Evolutionary conservation across 2,329 filamentous ascomycete species (phyloP), one percentile per base, ranked within the genome.

Genomic region (Rasamsonia emersonii): DNA sequence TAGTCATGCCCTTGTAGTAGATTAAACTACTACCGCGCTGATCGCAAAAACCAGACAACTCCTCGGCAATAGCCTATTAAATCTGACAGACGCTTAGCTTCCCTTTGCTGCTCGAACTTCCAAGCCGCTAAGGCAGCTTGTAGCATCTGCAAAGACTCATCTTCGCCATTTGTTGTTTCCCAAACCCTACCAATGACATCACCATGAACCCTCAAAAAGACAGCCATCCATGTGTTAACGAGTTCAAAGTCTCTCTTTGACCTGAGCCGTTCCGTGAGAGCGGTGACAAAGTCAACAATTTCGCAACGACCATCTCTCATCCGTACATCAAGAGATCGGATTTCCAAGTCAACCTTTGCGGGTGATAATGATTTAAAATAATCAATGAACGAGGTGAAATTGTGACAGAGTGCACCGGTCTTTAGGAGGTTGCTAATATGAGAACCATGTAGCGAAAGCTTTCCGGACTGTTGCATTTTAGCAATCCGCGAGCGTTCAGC

Each of bases 191-290:
- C 55, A 9, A 82, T 62, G 10, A 70, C 61, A 39, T 80, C 77
- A 5, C 70, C 71, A 58, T 96, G 89, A 24, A 94, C 64, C 28
- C 79, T 75, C 37, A 98, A 56, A 50, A 96, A 93, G 1, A 96
- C 89, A 2, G 82, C 79, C 86, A 98, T 96, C 89, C 91, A 98
- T 0, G 86, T 86, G 59, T 96, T 88, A 10, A 86, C 82, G 23
- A 98, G 70, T 61, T 98, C 91, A 58, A 93, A 98, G 57, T 96
- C 91, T 28, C 74, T 75, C 42, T 79, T 77, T 30, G 75, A 67
- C 25, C 66, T 61, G 32, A 96, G 64, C 9, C 82, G 71, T 33
- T 65, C 69, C 0, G 84, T 93, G 35, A 98, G 61, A 2, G 86
- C 86, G n/a, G 66, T 59, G 31, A 96, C 78, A 52, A 98, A 98